Conservation (phyloP, 257 asterid species). For the Dorcoceras hygrometricum region DNA sequence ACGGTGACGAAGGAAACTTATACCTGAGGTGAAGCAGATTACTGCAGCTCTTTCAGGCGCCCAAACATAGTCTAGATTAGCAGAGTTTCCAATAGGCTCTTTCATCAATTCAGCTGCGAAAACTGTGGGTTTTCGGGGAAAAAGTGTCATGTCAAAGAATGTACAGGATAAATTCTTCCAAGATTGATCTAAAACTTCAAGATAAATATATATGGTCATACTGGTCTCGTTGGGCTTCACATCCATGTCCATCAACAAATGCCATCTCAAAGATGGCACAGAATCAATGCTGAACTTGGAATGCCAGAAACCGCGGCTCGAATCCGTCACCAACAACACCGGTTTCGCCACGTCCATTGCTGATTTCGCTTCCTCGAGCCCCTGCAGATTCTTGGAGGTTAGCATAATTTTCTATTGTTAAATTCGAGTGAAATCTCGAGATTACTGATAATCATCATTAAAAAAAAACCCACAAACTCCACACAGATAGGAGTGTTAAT, state of each 20-base stretch:
- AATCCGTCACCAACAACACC: slow-evolving; percentile 56
- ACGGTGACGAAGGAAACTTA: no score
- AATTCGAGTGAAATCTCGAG: no score
- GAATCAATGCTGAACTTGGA: slow-evolving; percentile 46
- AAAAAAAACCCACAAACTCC: no score
- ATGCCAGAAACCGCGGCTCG: slow-evolving; percentile 63
- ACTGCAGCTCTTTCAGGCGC: slow-evolving; percentile 73
- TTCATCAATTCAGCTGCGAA: slow-evolving; percentile 49
- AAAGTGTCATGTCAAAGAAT: not conserved
- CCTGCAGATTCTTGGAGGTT: slow-evolving; percentile 36
- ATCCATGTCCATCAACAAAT: slow-evolving; percentile 47
- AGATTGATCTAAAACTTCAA: slow-evolving; percentile 6
- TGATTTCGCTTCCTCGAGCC: slow-evolving; percentile 79
- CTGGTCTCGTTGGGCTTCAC: slow-evolving; percentile 28
- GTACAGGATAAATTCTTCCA: not conserved
- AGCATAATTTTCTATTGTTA: no score
- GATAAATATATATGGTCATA: slow-evolving; percentile 19
- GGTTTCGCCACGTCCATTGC: slow-evolving; percentile 75
- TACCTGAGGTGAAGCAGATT: slow-evolving; percentile 84
- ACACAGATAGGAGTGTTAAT: no score
- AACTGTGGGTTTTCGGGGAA: slow-evolving; percentile 35
- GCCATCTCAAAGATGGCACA: slow-evolving; percentile 59
- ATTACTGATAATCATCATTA: no score
- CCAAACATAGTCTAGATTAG: slow-evolving; percentile 49
- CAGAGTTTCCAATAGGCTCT: slow-evolving; percentile 22